Evolutionary conservation across 306 rosid genomes (phyloP).

Genomic region (Hylodesmum podocarpum): DNA sequence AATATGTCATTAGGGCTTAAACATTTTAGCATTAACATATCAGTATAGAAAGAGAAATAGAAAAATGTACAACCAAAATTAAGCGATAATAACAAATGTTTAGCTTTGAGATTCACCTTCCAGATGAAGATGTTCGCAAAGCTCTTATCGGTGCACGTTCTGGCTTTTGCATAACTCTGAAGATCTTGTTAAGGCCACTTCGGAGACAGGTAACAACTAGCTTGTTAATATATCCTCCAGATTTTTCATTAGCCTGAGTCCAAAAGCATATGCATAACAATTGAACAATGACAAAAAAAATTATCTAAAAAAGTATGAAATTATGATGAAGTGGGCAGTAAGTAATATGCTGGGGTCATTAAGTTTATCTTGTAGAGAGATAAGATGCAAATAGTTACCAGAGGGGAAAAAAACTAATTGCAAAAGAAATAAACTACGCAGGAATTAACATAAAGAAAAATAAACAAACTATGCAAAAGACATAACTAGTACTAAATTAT

Average conservation of each 20-base stretch:
- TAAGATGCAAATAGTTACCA: slow-evolving; percentile 11
- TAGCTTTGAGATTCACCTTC: slow-evolving; percentile 68
- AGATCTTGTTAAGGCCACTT: slow-evolving; percentile 89
- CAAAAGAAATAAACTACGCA: neutral
- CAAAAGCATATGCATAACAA: slow-evolving; percentile 33
- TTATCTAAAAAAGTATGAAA: neutral
- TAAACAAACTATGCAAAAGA: neutral
- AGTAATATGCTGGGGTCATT: slow-evolving; percentile 18
- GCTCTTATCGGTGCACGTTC: slow-evolving; percentile 98
- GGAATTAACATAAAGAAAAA: slow-evolving; percentile 4
- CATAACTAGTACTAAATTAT: slow-evolving; percentile 26
- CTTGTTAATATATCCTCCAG: slow-evolving; percentile 90
- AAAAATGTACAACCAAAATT: neutral
- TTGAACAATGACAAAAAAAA: slow-evolving; percentile 13
- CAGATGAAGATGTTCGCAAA: slow-evolving; percentile 93
- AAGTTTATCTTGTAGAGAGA: neutral
- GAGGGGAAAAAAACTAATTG: neutral
- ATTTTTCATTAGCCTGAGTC: slow-evolving; percentile 83
- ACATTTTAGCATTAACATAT: slow-evolving; percentile 20
- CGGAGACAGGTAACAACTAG: slow-evolving; percentile 87
- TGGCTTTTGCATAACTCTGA: slow-evolving; percentile 97
- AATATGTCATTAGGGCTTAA: neutral
- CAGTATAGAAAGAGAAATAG: slow-evolving; percentile 11
- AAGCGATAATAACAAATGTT: slow-evolving; percentile 18
- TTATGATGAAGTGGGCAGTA: neutral